phyloP scores from a whole-genome alignment of 345 rosid species.

The Dovyalis caffra region DNA sequence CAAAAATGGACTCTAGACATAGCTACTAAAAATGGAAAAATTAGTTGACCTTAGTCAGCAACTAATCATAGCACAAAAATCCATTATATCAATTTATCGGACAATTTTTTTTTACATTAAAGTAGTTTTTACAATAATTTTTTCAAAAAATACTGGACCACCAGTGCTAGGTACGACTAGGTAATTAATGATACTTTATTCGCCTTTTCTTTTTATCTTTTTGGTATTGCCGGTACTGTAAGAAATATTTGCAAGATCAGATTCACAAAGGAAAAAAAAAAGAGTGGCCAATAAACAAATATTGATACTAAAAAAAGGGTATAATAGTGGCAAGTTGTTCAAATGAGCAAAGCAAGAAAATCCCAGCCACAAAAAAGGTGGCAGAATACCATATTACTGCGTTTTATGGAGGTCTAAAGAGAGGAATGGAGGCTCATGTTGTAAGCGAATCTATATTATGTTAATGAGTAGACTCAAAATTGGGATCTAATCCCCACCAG shows the following conservation, averaged over 20 bases:
- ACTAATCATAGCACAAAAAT: too few relatives aligned
- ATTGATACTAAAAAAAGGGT: constrained; percentile 14
- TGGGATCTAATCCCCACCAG: constrained; percentile 48
- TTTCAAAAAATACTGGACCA: too few relatives aligned
- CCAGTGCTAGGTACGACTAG: too few relatives aligned
- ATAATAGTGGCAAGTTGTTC: constrained; percentile 37
- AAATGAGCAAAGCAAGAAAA: constrained; percentile 19
- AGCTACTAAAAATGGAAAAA: too few relatives aligned
- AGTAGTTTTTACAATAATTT: too few relatives aligned
- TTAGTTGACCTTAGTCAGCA: too few relatives aligned
- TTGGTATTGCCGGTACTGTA: background rate
- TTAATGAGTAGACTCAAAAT: constrained; percentile 19
- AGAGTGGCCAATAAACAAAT: constrained; percentile 22
- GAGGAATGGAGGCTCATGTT: constrained; percentile 10
- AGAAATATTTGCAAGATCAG: constrained; percentile 15
- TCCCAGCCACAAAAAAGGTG: constrained; percentile 12
- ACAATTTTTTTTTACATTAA: too few relatives aligned
- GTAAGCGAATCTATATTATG: constrained; percentile 25
- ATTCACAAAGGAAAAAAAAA: constrained; percentile 8
- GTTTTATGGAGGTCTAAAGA: constrained; percentile 18
- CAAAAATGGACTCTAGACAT: too few relatives aligned
- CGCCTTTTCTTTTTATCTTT: background rate
- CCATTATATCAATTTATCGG: too few relatives aligned
- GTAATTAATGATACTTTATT: background rate
- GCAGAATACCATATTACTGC: constrained; percentile 28